Evolutionary conservation across 164 flowering plant genomes (phyloP).

Genomic region (Dillenia turbinata): DNA sequence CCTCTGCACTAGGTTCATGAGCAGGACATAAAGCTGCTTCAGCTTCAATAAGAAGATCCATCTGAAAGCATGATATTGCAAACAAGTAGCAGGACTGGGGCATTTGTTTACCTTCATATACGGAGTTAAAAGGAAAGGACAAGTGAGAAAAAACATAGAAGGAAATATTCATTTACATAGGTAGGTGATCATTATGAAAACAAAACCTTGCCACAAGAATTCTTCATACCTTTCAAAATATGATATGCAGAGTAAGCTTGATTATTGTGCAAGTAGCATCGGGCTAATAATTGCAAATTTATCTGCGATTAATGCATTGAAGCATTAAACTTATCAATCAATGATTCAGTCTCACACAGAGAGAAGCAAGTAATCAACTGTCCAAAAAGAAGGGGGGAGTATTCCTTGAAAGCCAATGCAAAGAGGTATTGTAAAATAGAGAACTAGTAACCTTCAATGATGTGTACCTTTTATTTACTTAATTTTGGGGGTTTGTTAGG

Average conservation of each 20-base stretch:
- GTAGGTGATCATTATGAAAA: neutral
- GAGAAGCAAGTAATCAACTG: neutral
- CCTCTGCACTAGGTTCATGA: constrained; percentile 80
- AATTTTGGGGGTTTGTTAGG: no score
- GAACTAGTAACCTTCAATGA: no score
- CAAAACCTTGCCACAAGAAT: neutral
- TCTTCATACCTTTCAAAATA: constrained; percentile 71
- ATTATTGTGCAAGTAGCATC: constrained; percentile 80
- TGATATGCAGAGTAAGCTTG: constrained; percentile 91
- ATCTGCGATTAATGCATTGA: constrained; percentile 36
- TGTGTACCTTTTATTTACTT: no score
- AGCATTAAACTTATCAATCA: no score
- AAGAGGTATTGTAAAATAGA: no score
- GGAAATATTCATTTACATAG: no score
- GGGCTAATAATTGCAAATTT: constrained; percentile 82
- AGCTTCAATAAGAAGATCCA: constrained; percentile 93
- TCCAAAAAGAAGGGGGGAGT: no score
- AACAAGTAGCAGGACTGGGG: constrained; percentile 97
- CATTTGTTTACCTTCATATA: constrained; percentile 71
- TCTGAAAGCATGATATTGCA: constrained; percentile 94
- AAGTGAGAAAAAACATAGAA: neutral
- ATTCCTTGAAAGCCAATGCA: no score
- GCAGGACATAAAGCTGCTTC: constrained; percentile 72
- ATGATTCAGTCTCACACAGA: neutral
- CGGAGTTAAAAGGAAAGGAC: constrained; percentile 3